Evolutionary conservation across 176 grass and related monocot genomes (phyloP).

Genomic region (Phoenix roebelenii): DNA sequence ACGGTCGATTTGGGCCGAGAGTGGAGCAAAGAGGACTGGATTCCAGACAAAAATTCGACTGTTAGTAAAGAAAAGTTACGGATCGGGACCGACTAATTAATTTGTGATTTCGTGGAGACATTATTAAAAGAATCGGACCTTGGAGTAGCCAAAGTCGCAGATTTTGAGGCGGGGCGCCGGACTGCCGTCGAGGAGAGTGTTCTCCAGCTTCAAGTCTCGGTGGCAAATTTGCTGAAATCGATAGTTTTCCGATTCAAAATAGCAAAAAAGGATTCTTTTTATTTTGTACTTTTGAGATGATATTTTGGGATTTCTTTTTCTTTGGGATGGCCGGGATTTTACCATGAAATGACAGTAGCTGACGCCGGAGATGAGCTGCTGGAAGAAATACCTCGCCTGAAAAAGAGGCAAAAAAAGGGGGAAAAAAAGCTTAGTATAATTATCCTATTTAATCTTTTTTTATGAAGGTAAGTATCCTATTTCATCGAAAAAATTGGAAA

Average conservation of each 20-base stretch:
- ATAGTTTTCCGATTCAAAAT: not conserved
- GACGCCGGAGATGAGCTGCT: slow-evolving; percentile 90
- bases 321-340: not conserved
- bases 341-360: slow-evolving; percentile 99
- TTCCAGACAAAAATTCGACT: not conserved
- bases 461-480: too few species aligned
- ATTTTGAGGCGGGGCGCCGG: slow-evolving; percentile 85
- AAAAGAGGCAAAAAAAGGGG: not conserved
- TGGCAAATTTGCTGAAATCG: slow-evolving; percentile 84
- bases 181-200: slow-evolving; percentile 77
- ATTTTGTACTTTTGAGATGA: not conserved
- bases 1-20: slow-evolving; percentile 71
- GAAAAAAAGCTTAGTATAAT: not conserved
- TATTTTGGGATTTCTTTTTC: not conserved
- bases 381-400: slow-evolving; percentile 93
- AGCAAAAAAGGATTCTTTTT: not conserved
- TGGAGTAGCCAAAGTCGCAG: slow-evolving; percentile 98
- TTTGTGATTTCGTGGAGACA: too few species aligned
- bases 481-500: not conserved
- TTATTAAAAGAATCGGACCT: slow-evolving; percentile 24
- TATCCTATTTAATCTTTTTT: too few species aligned
- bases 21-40: slow-evolving; percentile 59
- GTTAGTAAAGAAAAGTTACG: too few species aligned
- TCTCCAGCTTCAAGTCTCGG: slow-evolving; percentile 96
- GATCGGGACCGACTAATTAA: too few species aligned